These are phyloP conservation scores for Xylariaceae sp. DNA, from an alignment of 2,329 filamentous ascomycete species.

Conservation along the genomic window DNA sequence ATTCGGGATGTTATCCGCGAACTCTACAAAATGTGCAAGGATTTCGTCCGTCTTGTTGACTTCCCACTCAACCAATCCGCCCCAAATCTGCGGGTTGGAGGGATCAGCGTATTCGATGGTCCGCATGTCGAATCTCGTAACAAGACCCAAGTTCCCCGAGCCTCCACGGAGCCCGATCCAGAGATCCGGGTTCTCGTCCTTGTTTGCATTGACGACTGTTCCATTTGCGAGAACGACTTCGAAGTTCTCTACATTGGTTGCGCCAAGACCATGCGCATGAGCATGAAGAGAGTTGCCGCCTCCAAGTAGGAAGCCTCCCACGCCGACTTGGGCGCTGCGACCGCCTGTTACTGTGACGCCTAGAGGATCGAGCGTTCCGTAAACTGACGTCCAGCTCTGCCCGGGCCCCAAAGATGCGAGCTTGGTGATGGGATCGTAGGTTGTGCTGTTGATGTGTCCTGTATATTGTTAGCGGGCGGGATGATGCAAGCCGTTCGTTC, in stretches of 20 bases:
- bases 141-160: background rate
- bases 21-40: too few species aligned
- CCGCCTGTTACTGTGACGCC: background rate
- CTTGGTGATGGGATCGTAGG: constrained; percentile 27
- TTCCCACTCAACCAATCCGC: background rate
- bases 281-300: background rate
- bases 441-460: constrained; percentile 31
- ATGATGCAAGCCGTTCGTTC: background rate
- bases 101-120: background rate
- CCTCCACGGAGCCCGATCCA: background rate
- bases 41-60: too few species aligned
- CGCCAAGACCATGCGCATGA: background rate
- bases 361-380: constrained; percentile 3
- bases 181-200: background rate
- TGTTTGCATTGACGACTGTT: background rate
- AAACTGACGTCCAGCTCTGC: constrained; percentile 28
- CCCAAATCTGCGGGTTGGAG: background rate
- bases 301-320: background rate
- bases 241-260: background rate
- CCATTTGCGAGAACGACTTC: constrained; percentile 1
- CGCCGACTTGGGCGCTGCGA: background rate
- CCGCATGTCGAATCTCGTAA: background rate
- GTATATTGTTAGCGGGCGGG: background rate
- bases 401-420: constrained; percentile 32
- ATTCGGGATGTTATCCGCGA: too few species aligned